Percentiles rank a stretch among this genome's conserved stretches.
Evolutionary conservation across 1,284 basidiomycete species (phyloP).

Genomic region (Lignosus rhinocerotis): DNA sequence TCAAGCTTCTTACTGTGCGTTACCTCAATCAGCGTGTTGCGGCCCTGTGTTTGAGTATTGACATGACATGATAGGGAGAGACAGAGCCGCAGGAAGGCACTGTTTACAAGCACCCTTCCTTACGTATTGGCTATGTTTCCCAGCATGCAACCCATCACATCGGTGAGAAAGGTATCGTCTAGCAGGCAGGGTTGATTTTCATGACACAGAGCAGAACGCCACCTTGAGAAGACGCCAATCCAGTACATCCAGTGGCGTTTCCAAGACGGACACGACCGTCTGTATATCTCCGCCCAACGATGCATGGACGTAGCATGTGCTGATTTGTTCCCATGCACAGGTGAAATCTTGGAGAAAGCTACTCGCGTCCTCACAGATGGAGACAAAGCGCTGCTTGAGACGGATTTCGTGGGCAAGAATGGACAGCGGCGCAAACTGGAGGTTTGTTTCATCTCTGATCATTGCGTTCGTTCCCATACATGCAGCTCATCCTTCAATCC

Average conservation of each 20-base stretch:
- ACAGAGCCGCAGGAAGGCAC: conserved; percentile 90
- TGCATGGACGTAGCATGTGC: background rate
- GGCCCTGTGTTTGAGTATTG: conserved; percentile 10
- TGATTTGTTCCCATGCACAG: conserved; percentile 36
- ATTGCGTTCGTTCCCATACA: background rate
- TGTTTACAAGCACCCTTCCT: conserved; percentile 94
- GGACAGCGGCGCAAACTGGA: conserved; percentile 92
- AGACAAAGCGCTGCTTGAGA: conserved; percentile 82
- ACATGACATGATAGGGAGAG: conserved; percentile 68
- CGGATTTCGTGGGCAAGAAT: conserved; percentile 90
- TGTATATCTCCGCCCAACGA: conserved; percentile 32
- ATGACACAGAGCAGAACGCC: conserved; percentile 60
- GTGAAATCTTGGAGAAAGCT: conserved; percentile 89
- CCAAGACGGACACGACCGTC: conserved; percentile 98
- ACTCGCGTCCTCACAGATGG: conserved; percentile 90
- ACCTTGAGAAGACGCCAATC: conserved; percentile 93
- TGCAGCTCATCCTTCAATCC: conserved; percentile 7
- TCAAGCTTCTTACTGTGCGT: conserved; percentile 88
- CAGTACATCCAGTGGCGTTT: conserved; percentile 99
- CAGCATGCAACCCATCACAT: conserved; percentile 98
- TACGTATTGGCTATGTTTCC: conserved; percentile 97
- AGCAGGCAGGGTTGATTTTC: background rate
- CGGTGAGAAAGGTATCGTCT: conserved; percentile 41
- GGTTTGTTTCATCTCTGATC: conserved; percentile 44
- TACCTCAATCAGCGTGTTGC: background rate